Base-by-base conservation (phyloP, 2,329 filamentous ascomycete species). In the Ambrosiella cleistominuta region DNA sequence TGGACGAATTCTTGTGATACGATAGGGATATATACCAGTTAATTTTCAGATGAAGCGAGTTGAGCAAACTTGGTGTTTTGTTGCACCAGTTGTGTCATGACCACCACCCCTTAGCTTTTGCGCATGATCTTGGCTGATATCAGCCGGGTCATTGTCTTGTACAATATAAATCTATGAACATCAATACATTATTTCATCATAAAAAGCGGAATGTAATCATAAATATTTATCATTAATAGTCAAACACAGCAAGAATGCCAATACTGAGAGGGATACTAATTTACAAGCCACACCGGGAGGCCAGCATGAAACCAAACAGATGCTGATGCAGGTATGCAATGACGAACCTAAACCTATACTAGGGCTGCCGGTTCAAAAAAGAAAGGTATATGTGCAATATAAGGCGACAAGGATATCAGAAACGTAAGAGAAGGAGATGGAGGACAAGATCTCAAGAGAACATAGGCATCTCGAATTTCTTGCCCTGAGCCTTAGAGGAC, bases 401-500 rank as follows among this genome's bases (percentile, higher is more conserved):
- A 17, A 47, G 44, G 19, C 11, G 27, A 2, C 27, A 27, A 47
- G 12, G 44, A 47, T 47, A 47, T 8, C 35, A 44, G 53, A 19
- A 13, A 38, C 19, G 13, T 39, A 38, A 8, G 27, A 58, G 50
- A 15, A n/a, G 19, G 39, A 54, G 39, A 49, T 1, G 39, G 39
- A 49, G 27, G 35, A 6, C 2, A 40, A 6, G 38, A 39, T n/a
- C n/a, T 44, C 19, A 56, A 42, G 53, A 50, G 7, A 37, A 44
- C 40, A 45, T 27, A 27, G 60, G 44, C 45, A 61, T 49, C 15
- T 64, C 56, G 44, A 63, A 62, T 17, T 61, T 62, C 47, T 61
- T 62, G 13, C 76, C 75, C 51, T 73, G 73, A 19, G 70, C 74
- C 66, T 75, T 74, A 53, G 72, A 73, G 8, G 80, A 78, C 19